Evolutionary conservation across 768 basidiomycete genomes (phyloP).

Genomic region (Mycena alexandri): DNA sequence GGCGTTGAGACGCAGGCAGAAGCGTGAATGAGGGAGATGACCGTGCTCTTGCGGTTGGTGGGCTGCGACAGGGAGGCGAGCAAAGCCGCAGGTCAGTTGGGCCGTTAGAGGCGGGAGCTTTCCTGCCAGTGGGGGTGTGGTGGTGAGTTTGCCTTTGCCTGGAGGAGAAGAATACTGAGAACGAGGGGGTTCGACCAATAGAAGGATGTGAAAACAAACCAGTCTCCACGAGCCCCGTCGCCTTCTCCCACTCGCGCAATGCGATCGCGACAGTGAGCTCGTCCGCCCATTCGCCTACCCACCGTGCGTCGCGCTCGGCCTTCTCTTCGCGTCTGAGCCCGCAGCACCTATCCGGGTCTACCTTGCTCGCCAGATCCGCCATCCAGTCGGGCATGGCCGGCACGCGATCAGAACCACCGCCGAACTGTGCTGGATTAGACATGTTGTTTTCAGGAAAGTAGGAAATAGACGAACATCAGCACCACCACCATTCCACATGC

Average conservation of each 20-base stretch:
- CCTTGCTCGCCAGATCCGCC: slow-evolving; percentile 72
- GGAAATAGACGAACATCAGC: slow-evolving; percentile 50
- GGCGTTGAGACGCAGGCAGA: slow-evolving; percentile 80
- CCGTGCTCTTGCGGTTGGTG: slow-evolving; percentile 80
- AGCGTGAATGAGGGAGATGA: slow-evolving; percentile 79
- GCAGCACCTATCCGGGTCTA: slow-evolving; percentile 61
- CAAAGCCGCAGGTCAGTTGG: slow-evolving; percentile 76
- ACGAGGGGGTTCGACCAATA: not conserved
- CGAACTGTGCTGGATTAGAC: slow-evolving; percentile 23
- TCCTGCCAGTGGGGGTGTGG: slow-evolving; percentile 62
- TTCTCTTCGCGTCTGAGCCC: slow-evolving; percentile 73
- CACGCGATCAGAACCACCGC: slow-evolving; percentile 50
- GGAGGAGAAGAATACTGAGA: not conserved
- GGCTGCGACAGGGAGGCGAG: slow-evolving; percentile 80
- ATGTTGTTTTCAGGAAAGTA: too few species aligned
- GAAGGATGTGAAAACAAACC: slow-evolving; percentile 61
- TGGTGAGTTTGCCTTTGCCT: slow-evolving; percentile 68
- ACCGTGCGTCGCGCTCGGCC: slow-evolving; percentile 85
- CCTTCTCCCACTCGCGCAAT: slow-evolving; percentile 88
- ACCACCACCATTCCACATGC: slow-evolving; percentile 67
- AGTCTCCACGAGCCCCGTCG: slow-evolving; percentile 86
- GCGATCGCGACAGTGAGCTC: slow-evolving; percentile 93
- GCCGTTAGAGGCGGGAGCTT: slow-evolving; percentile 78
- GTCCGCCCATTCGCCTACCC: slow-evolving; percentile 92
- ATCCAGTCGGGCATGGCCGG: slow-evolving; percentile 84